Evolutionary conservation across 1,284 basidiomycete genomes (phyloP).

Genomic region (Moniliella sp.): DNA sequence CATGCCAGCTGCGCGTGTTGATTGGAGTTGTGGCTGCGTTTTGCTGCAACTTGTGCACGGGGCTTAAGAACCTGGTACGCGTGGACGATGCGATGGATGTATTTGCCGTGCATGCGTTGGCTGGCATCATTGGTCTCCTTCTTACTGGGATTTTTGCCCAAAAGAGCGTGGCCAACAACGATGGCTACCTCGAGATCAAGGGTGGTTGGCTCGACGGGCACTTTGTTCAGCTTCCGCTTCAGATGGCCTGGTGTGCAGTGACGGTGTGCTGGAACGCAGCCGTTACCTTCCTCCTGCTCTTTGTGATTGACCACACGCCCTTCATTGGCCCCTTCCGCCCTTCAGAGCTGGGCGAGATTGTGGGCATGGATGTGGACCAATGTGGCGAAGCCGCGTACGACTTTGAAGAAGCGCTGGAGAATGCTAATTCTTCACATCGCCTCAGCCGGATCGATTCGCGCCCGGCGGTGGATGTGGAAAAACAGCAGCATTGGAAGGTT

Average conservation of each 20-base stretch:
- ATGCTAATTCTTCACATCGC: too few relatives aligned
- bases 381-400: constrained; percentile 41
- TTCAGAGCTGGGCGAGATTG: constrained; percentile 52
- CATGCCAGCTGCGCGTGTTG: constrained; percentile 49
- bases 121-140: constrained; percentile 24
- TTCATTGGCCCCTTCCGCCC: constrained; percentile 49
- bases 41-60: constrained; percentile 66
- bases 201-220: constrained; percentile 52
- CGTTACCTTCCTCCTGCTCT: constrained; percentile 41
- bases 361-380: constrained; percentile 56
- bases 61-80: constrained; percentile 42
- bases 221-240: constrained; percentile 58
- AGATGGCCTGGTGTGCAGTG: constrained; percentile 59
- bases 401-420: too few relatives aligned
- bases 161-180: constrained; percentile 54
- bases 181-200: constrained; percentile 38
- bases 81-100: constrained; percentile 54
- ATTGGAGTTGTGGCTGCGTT: constrained; percentile 55
- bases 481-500: too few relatives aligned
- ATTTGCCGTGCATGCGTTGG: constrained; percentile 23
- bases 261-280: constrained; percentile 42
- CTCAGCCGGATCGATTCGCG: too few relatives aligned
- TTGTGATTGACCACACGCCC: constrained; percentile 53
- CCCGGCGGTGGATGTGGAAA: too few relatives aligned
- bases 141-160: constrained; percentile 48